Evolutionary conservation across 345 rosid species (phyloP), one percentile per base, ranked within the genome.

Genomic region (Firmiana major): DNA sequence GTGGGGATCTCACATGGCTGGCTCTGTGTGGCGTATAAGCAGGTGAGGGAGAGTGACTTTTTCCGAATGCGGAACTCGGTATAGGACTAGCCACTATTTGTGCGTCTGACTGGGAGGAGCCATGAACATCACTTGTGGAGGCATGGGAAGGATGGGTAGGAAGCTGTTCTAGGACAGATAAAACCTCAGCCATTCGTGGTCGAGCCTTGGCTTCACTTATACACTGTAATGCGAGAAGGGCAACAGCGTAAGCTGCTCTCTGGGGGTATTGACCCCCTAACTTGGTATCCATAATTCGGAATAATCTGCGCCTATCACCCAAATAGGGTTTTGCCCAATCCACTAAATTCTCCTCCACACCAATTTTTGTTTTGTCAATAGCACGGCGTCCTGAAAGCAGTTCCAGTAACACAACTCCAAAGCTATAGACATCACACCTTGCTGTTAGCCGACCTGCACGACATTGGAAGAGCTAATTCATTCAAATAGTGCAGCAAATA

Each of bases 241-340:
- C 89, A 53, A 88, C 87, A 80, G 84, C 55, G 46, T 42, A 85
- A 49, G 98, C 94, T 63, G 85, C 92, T 78, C 75, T 90, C 48
- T 83, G 86, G 58, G 94, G 88, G 72, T 91, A 91, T 65, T 88
- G 88, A 5, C 94, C 97, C 40, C 85, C 89, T 68, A 94, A 87
- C 84, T 88, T 88, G n/a, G 89, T 85, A 75, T 94, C 97, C 90
- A 92, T 89, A 31, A 94, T 79, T 28, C 94, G 85, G 74, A 87
- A 90, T 66, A 92, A 64, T 83, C 86, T 86, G 63, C 93, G 84
- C 72, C 79, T 86, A 53, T 89, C 89, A 7, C 86, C 85, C 69
- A 94, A 81, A 87, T 87, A 87, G 0, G 93, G 94, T 76, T 78
- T 83, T 10, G 92, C 94, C 97, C 97, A 92, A 34, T 90, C 90